Base-by-base conservation (phyloP, 2,329 filamentous ascomycete genomes). In the Penicillium sp. region DNA sequence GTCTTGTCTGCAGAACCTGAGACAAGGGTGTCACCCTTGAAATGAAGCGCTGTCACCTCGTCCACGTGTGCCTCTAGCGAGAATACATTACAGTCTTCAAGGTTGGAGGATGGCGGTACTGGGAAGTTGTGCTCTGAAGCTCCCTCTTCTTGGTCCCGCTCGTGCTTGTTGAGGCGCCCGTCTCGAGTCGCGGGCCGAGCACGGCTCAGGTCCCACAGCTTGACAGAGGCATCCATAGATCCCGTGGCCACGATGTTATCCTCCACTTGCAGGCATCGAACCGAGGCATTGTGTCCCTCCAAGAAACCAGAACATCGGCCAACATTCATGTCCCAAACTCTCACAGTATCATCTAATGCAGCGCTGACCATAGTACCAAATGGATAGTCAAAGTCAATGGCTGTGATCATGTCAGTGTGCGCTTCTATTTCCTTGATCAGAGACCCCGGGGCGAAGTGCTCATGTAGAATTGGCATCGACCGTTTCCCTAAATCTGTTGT, bases 1-100 rank as follows among this genome's bases (percentile, higher is more conserved):
- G 94, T 99, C 82, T 99, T 99, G 78, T 99, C 94, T 0, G 94
- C 89, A 8, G 93, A 97, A 13, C 94, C 94, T 2, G 94, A 99
- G 33, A 99, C 92, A 17, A 99, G 83, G 0, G 91, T 92, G 65
- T 96, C 88, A 55, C 90, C 90, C 59, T 87, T 85, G 78, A 99
- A 96, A 76, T 97, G 89, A 25, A 99, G 82, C 8, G 94, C 93
- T 13, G 94, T 97, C 62, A 99, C 89, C 78, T 97, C 93, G 63
- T 91, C 93, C 27, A 99, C 87, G 70, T 99, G 94, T 0, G 93
- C 89, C 73, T 91, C 87, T 27, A 99, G 83, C 0, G 91, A 91
- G 73, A 90, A 93, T n/a, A 97, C 80, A 15, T 89, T 87, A 73
- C 93, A 97, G 69, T 97, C 91, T 56, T 86, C 85, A 87, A 97